phyloP scores from a whole-genome alignment of 345 rosid species.

The Aurinia saxatilis region DNA sequence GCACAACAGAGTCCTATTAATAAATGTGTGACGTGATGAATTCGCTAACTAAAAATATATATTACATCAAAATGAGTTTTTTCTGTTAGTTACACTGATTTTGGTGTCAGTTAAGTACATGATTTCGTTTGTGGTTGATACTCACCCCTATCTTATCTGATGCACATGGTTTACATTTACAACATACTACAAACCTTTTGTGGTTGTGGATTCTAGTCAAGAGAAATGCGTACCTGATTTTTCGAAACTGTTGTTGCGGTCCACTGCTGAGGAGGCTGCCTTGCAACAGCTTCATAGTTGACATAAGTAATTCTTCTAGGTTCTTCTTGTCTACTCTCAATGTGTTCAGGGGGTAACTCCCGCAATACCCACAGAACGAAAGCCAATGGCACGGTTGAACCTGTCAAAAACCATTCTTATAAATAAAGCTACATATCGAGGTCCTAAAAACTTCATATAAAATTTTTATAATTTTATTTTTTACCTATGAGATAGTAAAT shows the following conservation, averaged over 20 bases:
- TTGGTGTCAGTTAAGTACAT: neutral
- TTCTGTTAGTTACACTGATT: no score
- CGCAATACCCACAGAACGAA: constrained; percentile 33
- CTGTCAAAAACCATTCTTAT: constrained; percentile 3
- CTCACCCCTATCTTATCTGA: no score
- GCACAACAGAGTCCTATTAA: constrained; percentile 1
- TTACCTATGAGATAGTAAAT: constrained; percentile 35
- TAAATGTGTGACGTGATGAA: neutral
- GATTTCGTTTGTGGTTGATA: no score
- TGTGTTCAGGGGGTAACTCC: constrained; percentile 27
- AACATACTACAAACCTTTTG: no score
- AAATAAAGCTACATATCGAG: neutral
- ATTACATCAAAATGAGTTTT: no score
- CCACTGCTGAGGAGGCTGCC: constrained; percentile 28
- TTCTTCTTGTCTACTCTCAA: constrained; percentile 25
- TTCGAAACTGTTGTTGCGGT: constrained; percentile 30
- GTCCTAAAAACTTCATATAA: neutral
- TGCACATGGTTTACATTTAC: no score
- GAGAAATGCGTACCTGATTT: constrained; percentile 26
- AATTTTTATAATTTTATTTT: neutral
- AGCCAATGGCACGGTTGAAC: constrained; percentile 30
- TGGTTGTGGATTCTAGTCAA: neutral
- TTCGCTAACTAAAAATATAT: neutral
- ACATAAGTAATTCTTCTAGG: constrained; percentile 23
- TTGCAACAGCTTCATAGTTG: constrained; percentile 22